Conservation (phyloP, 768 basidiomycete genomes). For the Cubamyces lactineus region DNA sequence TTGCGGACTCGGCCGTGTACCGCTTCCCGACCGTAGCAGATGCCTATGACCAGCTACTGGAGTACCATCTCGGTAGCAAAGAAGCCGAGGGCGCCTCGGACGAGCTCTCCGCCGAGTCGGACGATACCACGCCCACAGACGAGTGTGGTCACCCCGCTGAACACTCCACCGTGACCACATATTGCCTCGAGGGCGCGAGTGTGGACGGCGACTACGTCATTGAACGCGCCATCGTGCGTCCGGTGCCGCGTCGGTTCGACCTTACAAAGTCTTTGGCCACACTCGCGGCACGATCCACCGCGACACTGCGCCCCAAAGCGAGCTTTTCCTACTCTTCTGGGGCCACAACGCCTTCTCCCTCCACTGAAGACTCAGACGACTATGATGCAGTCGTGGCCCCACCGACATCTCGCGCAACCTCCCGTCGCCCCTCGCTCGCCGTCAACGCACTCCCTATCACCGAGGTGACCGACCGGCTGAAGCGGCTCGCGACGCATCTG, state of each 20-base stretch:
- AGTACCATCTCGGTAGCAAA: conserved; percentile 3
- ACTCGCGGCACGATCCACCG: conserved; percentile 11
- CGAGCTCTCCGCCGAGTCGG: not conserved
- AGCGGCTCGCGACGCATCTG: conserved; percentile 7
- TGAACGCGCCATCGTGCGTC: conserved; percentile 20
- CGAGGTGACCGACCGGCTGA: conserved; percentile 19
- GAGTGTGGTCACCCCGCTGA: not conserved
- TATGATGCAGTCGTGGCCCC: conserved; percentile 1
- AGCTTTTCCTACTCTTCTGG: not conserved
- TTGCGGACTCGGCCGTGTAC: not conserved
- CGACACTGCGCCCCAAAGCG: conserved; percentile 3
- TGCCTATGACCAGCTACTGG: conserved; percentile 6
- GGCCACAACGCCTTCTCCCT: not conserved
- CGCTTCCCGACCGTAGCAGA: not conserved
- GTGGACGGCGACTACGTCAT: conserved; percentile 15
- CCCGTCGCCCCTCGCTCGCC: conserved; percentile 14
- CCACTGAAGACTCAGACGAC: not conserved
- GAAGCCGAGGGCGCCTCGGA: not conserved
- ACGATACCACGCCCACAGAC: not conserved
- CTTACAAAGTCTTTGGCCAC: conserved; percentile 6
- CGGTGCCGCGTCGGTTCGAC: conserved; percentile 7
- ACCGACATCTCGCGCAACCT: not conserved
- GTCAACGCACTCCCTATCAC: conserved; percentile 5
- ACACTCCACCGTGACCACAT: not conserved
- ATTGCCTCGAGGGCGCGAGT: conserved; percentile 6